A percentile compares a stretch with the other conserved stretches of the same genome.
Conservation (phyloP, 2,329 filamentous ascomycete species). For the Graphium sp. region DNA sequence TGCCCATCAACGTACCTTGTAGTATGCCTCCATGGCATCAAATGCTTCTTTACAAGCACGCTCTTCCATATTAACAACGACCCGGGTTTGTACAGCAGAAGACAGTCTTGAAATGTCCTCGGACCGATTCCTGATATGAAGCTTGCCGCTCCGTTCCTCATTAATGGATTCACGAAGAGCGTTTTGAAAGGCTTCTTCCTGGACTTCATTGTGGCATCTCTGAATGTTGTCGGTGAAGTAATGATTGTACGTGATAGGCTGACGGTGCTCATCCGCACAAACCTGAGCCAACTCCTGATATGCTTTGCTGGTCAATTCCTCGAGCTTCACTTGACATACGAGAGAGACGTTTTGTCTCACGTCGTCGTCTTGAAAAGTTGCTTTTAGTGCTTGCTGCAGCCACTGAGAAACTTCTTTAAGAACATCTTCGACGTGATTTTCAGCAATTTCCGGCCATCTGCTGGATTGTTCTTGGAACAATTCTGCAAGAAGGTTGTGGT, state of each 20-base stretch:
- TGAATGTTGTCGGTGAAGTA: conserved; percentile 7
- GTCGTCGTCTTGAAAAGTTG: not conserved
- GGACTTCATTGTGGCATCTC: conserved; percentile 4
- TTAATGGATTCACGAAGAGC: conserved; percentile 2
- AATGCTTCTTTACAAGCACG: conserved; percentile 8
- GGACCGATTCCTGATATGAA: conserved; percentile 4
- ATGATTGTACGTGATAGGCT: conserved; percentile 8
- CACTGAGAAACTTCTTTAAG: conserved; percentile 4
- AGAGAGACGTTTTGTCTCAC: not conserved
- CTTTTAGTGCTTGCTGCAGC: conserved; percentile 1
- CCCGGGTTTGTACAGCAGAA: conserved; percentile 3
- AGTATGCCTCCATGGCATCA: conserved; percentile 9
- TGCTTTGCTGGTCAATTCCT: conserved; percentile 3
- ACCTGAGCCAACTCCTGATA: conserved; percentile 6
- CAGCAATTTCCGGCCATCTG: conserved; percentile 5
- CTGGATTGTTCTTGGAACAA: conserved; percentile 7
- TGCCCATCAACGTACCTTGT: conserved; percentile 7
- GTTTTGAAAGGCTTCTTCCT: conserved; percentile 4
- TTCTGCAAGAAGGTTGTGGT: conserved; percentile 6
- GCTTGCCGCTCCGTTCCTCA: conserved; percentile 3
- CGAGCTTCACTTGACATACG: conserved; percentile 1
- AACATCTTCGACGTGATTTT: conserved; percentile 5
- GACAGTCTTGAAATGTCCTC: conserved; percentile 5
- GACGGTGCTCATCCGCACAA: conserved; percentile 4
- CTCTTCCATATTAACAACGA: conserved; percentile 7